Conservation (phyloP, 371 early-diverging fungal species). For the Lichtheimia hyalospora region DNA sequence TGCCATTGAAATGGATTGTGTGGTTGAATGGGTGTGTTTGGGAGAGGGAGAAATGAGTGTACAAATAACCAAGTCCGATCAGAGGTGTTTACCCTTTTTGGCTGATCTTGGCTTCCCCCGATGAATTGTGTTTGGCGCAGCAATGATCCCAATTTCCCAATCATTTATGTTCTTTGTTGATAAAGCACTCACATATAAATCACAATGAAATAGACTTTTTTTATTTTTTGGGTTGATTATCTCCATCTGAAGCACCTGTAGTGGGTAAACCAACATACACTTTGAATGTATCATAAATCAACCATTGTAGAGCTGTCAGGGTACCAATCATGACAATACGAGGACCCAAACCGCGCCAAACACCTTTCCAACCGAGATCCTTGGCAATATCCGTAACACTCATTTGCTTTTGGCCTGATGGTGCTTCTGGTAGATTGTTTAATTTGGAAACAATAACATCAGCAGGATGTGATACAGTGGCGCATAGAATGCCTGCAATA, state of each 20-base stretch:
- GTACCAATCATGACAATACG: conserved; percentile 80
- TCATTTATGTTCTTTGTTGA: too few species aligned
- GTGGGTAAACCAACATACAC: conserved; percentile 26
- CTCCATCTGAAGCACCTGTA: conserved; percentile 15
- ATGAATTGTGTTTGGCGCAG: too few species aligned
- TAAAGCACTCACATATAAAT: too few species aligned
- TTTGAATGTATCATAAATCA: conserved; percentile 45
- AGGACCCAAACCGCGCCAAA: conserved; percentile 67
- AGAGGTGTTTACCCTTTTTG: too few species aligned
- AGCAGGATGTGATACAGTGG: conserved; percentile 94
- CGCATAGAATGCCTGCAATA: conserved; percentile 88
- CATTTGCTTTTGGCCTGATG: conserved; percentile 41
- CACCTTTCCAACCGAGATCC: conserved; percentile 59
- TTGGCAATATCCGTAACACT: conserved; percentile 51
- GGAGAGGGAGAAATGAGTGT: too few species aligned
- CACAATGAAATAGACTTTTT: neutral
- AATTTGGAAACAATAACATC: conserved; percentile 92
- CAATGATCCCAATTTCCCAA: too few species aligned
- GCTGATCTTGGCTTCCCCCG: too few species aligned
- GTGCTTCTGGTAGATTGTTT: conserved; percentile 53
- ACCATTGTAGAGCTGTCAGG: conserved; percentile 67
- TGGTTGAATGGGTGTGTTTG: too few species aligned
- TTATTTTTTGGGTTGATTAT: neutral
- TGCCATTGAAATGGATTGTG: conserved; percentile 14
- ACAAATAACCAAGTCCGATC: too few species aligned